phyloP scores from a whole-genome alignment of 106 monocot genomes.

The Platanthera zijinensis region DNA sequence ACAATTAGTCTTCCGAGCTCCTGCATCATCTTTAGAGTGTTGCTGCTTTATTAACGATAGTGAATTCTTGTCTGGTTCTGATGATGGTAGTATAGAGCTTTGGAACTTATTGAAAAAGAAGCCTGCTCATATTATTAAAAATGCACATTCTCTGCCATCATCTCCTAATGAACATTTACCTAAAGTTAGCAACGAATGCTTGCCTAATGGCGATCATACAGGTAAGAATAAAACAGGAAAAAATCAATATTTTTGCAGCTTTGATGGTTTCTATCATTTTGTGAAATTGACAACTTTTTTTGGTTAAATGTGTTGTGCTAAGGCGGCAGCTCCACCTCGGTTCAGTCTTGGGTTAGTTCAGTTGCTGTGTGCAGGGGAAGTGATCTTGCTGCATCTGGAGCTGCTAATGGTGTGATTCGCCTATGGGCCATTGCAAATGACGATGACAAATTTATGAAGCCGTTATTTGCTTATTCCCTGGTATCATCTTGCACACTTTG shows the following conservation, averaged over 20 bases:
- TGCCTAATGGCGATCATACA: slow-evolving; percentile 26
- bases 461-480: slow-evolving; percentile 58
- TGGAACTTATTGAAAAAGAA: slow-evolving; percentile 82
- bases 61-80: slow-evolving; percentile 87
- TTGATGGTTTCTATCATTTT: neutral
- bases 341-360: slow-evolving; percentile 85
- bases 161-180: slow-evolving; percentile 2
- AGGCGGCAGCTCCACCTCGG: slow-evolving; percentile 28
- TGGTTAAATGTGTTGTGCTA: slow-evolving; percentile 20
- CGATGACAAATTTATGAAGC: slow-evolving; percentile 36
- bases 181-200: slow-evolving; percentile 16
- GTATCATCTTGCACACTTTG: slow-evolving; percentile 31
- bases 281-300: neutral
- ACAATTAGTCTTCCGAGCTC: slow-evolving; percentile 62
- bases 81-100: slow-evolving; percentile 85
- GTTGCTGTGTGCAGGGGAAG: slow-evolving; percentile 79
- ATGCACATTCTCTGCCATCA: slow-evolving; percentile 53
- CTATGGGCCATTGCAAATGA: slow-evolving; percentile 74
- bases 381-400: slow-evolving; percentile 95
- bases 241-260: neutral
- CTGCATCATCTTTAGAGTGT: slow-evolving; percentile 78
- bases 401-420: slow-evolving; percentile 75
- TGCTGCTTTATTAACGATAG: slow-evolving; percentile 84
- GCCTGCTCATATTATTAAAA: slow-evolving; percentile 67
- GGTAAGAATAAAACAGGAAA: slow-evolving; percentile 11